A percentile compares a stretch with the other conserved stretches of the same genome.
These are phyloP conservation scores for Alternaria sp. DNA, from an alignment of 2,329 filamentous ascomycete species.

Conservation along the genomic window DNA sequence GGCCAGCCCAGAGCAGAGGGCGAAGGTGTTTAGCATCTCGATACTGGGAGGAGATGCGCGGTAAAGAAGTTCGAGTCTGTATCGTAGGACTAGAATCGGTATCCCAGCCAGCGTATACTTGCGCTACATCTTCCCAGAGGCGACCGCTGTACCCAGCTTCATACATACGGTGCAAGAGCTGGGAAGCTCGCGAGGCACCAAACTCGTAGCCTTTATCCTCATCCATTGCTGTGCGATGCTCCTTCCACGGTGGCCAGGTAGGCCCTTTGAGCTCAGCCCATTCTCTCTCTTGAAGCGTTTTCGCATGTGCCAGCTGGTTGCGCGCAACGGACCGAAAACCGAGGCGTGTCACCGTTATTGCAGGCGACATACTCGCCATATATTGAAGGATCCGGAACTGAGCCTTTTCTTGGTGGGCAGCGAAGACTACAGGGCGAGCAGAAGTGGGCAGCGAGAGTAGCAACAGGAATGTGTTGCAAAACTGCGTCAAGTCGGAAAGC, in stretches of 20 bases:
- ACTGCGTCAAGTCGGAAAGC: slow-evolving; percentile 40
- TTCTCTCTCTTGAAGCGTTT: slow-evolving; percentile 61
- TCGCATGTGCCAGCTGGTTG: slow-evolving; percentile 64
- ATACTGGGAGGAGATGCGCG: slow-evolving; percentile 10
- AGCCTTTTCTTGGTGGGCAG: slow-evolving; percentile 60
- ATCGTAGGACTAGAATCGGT: slow-evolving; percentile 68
- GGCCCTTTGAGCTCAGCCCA: slow-evolving; percentile 65
- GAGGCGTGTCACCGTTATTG: slow-evolving; percentile 61
- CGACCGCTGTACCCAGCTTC: slow-evolving; percentile 63
- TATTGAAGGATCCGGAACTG: slow-evolving; percentile 63
- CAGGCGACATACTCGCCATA: slow-evolving; percentile 62
- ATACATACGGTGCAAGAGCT: slow-evolving; percentile 62
- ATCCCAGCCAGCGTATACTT: slow-evolving; percentile 67
- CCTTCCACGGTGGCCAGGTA: slow-evolving; percentile 71
- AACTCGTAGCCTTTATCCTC: slow-evolving; percentile 62
- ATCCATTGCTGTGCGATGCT: slow-evolving; percentile 66
- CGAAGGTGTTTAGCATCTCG: slow-evolving; percentile 15
- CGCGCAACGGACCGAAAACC: slow-evolving; percentile 64
- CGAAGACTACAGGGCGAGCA: slow-evolving; percentile 57
- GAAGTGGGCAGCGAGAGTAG: slow-evolving; percentile 57
- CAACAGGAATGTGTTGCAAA: slow-evolving; percentile 58
- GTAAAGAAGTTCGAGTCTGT: slow-evolving; percentile 60
- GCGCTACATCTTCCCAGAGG: slow-evolving; percentile 61
- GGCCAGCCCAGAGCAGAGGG: slow-evolving; percentile 60
- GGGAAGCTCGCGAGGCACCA: slow-evolving; percentile 63